Evolutionary conservation across 768 basidiomycete genomes (phyloP), one percentile per base, ranked within the genome.

Genomic region (Cystobasidium ongulense): DNA sequence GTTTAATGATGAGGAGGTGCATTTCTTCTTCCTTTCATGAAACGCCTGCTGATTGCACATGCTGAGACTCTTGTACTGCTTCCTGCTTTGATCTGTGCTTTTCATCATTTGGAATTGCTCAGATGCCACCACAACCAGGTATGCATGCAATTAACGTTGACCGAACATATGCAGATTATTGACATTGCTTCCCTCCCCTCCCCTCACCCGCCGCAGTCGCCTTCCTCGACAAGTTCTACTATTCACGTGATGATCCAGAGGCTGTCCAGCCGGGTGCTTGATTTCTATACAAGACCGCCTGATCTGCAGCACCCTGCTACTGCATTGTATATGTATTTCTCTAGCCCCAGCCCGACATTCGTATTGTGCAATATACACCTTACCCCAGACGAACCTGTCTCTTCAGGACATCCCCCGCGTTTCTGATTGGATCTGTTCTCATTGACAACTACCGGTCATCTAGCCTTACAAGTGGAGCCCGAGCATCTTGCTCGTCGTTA

Each of bases 401-500:
- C n/a, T n/a, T n/a, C n/a, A n/a, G n/a, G n/a, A n/a, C n/a, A n/a
- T n/a, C n/a, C n/a, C n/a, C n/a, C n/a, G n/a, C 57, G 29, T 31
- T 59, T n/a, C 57, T 59, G 25, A n/a, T n/a, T n/a, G n/a, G n/a
- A n/a, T n/a, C n/a, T n/a, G 43, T 46, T 13, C 43, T n/a, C 13
- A 13, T 13, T n/a, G n/a, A 46, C n/a, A n/a, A 46, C n/a, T n/a
- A 46, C 43, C 43, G 43, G 13, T 54, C 27, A 54, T 54, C 27
- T 7, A n/a, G 7, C 57, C 57, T 7, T 59, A 59, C 57, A 59
- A 59, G 57, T 15, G 57, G 57, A 4, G 57, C 57, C 29, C 27
- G 8, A 43, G 29, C 73, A 63, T 74, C 63, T 65, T 74, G 31
- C 38, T 80, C 80, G 29, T 77, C 79, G 27, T 77, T 81, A 15